Evolutionary conservation across 257 asterid species (phyloP).

Genomic region (Fraxinus quadrangulata): DNA sequence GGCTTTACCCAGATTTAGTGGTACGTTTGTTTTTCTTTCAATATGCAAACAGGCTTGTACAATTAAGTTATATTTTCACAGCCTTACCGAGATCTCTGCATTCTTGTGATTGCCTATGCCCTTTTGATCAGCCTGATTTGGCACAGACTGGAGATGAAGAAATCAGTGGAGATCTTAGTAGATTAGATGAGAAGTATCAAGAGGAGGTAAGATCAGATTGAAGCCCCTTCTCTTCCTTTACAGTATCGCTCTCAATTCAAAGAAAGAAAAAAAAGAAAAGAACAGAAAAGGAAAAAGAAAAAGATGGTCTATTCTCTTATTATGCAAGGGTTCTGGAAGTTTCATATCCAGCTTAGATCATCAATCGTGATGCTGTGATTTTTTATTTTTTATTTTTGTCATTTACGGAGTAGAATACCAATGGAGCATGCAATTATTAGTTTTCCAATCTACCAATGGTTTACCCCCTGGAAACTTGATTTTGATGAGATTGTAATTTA

Average conservation of each 20-base stretch:
- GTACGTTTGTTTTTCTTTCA: conserved; percentile 48
- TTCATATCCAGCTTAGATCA: too few species aligned
- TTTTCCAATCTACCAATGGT: too few species aligned
- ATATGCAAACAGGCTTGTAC: conserved; percentile 23
- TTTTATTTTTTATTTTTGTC: too few species aligned
- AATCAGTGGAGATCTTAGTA: conserved; percentile 53
- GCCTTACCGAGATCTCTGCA: conserved; percentile 19
- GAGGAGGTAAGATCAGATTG: conserved; percentile 62
- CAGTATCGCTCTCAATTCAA: conserved; percentile 11
- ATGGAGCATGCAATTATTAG: too few species aligned
- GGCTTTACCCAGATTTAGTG: conserved; percentile 74
- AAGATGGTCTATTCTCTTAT: too few species aligned
- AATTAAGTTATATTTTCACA: conserved; percentile 25
- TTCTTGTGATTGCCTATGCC: conserved; percentile 27
- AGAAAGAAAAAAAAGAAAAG: not conserved
- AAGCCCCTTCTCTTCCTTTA: conserved; percentile 7
- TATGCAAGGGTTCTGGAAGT: too few species aligned
- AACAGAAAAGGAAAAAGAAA: too few species aligned
- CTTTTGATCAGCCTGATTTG: conserved; percentile 49
- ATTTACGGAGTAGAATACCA: too few species aligned
- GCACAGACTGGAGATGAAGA: conserved; percentile 67
- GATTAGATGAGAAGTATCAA: conserved; percentile 58
- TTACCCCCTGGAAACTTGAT: too few species aligned
- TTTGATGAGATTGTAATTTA: not conserved
- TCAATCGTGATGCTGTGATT: too few species aligned